Base-by-base conservation (phyloP, 108 stramenopile genomes). In the Bacterosira constricta region DNA sequence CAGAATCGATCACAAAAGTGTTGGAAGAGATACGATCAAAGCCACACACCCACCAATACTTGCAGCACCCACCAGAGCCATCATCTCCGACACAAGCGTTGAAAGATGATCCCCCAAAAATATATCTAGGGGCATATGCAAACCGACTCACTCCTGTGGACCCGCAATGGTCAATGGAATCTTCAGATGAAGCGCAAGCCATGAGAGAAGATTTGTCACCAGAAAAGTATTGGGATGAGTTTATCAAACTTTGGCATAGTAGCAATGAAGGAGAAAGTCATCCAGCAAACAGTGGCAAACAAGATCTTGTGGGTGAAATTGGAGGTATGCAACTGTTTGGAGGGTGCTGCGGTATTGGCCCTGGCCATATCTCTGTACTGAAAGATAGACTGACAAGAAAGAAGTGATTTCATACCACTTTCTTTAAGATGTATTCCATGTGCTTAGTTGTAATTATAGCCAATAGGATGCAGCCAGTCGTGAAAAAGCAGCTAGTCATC, bases 281-380 rank as follows among this genome's bases (percentile, higher is more conserved):
- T n/a, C n/a, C n/a, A n/a, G n/a, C n/a, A 17, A 17, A 44, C 31
- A 20, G 37, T 37, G 34, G 36, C 8, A 26, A 59, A 38, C 20
- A 31, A 64, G 15, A 45, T 64, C 46, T 21, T 15, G 42, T 0
- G 21, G 55, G 58, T 83, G 15, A 70, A 32, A 47, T 77, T 0
- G 73, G 80, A 35, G 51, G 60, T 29, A 68, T 88, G 9, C 71
- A 79, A 60, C 59, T 92, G 20, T 83, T 93, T 12, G 94, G 91
- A n/a, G 94, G 94, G 39, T 95, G 94, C 71, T 95, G 94, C 50
- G 94, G 91, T 29, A 89, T 95, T 30, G 87, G 90, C 5, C 91
- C 94, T 0, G 83, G 71, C 36, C 81, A 92, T 63, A 90, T 95
- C 51, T 46, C 69, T 10, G 57, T 25, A 13, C 42, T 71, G 37